Conservation (phyloP, 768 basidiomycete genomes). For the Mycena chlorophos region DNA sequence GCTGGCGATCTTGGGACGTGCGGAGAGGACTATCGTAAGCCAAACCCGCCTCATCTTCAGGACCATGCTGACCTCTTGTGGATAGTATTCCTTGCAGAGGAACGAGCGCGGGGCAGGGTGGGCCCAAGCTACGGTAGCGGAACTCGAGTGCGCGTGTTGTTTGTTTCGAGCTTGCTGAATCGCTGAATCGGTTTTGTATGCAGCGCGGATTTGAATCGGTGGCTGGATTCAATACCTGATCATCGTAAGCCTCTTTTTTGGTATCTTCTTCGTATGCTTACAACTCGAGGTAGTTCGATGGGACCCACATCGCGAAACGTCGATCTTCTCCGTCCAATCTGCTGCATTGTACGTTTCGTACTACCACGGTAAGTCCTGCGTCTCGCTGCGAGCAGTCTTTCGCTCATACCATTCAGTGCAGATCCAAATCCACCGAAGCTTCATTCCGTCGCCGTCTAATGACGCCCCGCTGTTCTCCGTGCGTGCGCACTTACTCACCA, state of each 20-base stretch:
- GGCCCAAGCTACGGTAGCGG: constrained; percentile 46
- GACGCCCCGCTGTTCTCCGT: constrained; percentile 36
- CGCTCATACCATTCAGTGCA: constrained; percentile 25
- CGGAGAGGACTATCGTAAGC: constrained; percentile 53
- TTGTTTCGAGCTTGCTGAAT: not conserved
- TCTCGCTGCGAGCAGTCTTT: not conserved
- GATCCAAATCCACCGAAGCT: constrained; percentile 63
- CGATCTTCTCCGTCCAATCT: constrained; percentile 48
- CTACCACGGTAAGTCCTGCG: constrained; percentile 33
- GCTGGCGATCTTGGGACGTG: constrained; percentile 48
- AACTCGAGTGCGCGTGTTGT: constrained; percentile 36
- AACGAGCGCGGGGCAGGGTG: constrained; percentile 27
- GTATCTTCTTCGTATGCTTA: not conserved
- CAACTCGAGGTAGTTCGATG: constrained; percentile 51
- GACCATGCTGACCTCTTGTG: not conserved
- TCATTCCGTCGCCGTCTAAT: constrained; percentile 53
- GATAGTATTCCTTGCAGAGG: constrained; percentile 11
- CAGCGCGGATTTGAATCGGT: constrained; percentile 51
- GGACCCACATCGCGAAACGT: constrained; percentile 44
- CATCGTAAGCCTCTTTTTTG: constrained; percentile 31
- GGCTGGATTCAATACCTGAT: constrained; percentile 50
- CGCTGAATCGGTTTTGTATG: not conserved
- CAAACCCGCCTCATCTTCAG: not conserved
- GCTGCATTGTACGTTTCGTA: constrained; percentile 48
- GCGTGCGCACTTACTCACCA: not conserved